Conservation (phyloP, 2,329 filamentous ascomycete genomes). For the Verticillium zaregamsianum region DNA sequence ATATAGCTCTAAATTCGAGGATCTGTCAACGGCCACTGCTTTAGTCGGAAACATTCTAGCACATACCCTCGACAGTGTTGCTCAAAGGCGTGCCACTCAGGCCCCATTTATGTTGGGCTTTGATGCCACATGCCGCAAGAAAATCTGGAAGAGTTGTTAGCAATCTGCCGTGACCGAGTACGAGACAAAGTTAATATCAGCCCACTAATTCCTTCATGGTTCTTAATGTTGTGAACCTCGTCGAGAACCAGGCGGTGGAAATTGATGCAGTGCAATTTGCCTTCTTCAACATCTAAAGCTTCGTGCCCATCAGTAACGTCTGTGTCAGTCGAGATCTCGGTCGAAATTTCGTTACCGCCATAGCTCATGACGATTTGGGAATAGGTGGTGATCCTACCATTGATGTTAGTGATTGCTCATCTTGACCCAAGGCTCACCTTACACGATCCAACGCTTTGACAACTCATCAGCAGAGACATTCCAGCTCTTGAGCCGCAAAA, state of each 20-base stretch:
- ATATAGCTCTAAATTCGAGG: conserved; percentile 25
- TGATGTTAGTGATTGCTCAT: neutral
- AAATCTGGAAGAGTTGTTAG: conserved; percentile 10
- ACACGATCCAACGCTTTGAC: neutral
- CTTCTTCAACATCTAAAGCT: neutral
- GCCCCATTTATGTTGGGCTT: conserved; percentile 26
- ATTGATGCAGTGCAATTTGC: conserved; percentile 20
- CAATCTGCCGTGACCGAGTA: neutral
- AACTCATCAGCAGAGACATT: neutral
- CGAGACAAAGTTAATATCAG: neutral
- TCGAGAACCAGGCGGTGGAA: conserved; percentile 53
- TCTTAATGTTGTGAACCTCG: conserved; percentile 54
- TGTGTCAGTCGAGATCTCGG: neutral
- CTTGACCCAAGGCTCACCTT: neutral
- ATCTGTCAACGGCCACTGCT: neutral
- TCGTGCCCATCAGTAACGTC: neutral
- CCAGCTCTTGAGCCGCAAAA: too few relatives aligned
- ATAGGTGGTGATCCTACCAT: neutral
- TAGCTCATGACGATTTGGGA: neutral
- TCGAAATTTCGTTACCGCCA: neutral
- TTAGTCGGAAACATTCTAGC: neutral
- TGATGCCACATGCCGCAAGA: conserved; percentile 15
- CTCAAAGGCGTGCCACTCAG: conserved; percentile 30
- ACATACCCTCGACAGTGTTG: conserved; percentile 24
- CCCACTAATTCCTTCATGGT: conserved; percentile 28